Percentiles rank a stretch among this genome's conserved stretches.
phyloP scores from a whole-genome alignment of 2,329 filamentous ascomycete species.

The Pseudonectria buxi region DNA sequence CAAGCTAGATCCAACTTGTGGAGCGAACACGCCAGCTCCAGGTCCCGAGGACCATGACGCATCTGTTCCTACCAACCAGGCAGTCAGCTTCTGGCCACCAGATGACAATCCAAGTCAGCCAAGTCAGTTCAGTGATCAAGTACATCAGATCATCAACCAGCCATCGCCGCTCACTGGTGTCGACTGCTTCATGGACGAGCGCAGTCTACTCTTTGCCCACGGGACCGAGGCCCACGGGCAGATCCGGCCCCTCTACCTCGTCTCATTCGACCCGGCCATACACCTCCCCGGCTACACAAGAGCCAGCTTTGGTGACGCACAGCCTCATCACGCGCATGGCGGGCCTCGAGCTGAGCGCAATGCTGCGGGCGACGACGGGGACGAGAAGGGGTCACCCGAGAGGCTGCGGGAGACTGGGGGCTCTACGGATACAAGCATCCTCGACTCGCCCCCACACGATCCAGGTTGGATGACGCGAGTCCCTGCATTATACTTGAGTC shows the following conservation, averaged over 20 bases:
- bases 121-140: slow-evolving; percentile 9
- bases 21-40: background rate
- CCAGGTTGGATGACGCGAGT: too few species aligned
- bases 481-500: too few species aligned
- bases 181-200: slow-evolving; percentile 39
- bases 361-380: too few species aligned
- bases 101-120: slow-evolving; percentile 1
- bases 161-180: slow-evolving; percentile 26
- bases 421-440: too few species aligned
- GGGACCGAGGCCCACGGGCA: slow-evolving; percentile 5
- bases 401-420: too few species aligned
- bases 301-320: slow-evolving; percentile 1
- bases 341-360: too few species aligned
- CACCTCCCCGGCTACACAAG: slow-evolving; percentile 14
- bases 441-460: too few species aligned
- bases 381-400: too few species aligned
- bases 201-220: slow-evolving; percentile 38
- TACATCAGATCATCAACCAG: slow-evolving; percentile 31
- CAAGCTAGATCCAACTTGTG: slow-evolving; percentile 4
- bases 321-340: background rate
- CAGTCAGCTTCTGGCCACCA: slow-evolving; percentile 19
- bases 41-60: background rate
- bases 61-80: background rate
- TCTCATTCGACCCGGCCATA: slow-evolving; percentile 26
- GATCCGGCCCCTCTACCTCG: slow-evolving; percentile 16